phyloP scores from a whole-genome alignment of 2,329 filamentous ascomycete genomes.

The Aureobasidium namibiae region DNA sequence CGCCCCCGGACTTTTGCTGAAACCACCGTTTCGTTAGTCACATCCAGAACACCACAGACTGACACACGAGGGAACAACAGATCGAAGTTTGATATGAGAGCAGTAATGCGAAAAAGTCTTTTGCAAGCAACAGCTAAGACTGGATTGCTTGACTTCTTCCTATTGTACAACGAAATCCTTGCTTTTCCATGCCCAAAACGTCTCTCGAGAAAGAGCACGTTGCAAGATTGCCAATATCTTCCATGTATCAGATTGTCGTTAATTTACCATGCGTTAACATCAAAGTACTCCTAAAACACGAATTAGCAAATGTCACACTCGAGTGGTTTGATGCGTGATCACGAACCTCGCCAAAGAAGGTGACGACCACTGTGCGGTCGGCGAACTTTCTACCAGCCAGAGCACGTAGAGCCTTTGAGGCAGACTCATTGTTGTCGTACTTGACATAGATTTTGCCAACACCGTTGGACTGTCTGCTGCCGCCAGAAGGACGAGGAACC shows the following conservation, averaged over 20 bases:
- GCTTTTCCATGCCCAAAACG: constrained; percentile 7
- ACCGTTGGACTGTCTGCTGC: constrained; percentile 73
- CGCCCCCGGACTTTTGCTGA: constrained; percentile 10
- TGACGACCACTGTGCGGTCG: constrained; percentile 90
- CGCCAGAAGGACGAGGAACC: constrained; percentile 77
- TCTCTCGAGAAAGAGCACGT: constrained; percentile 5
- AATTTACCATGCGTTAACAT: constrained; percentile 74
- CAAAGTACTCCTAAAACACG: constrained; percentile 71
- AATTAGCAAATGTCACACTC: neutral
- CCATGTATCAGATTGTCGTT: constrained; percentile 7
- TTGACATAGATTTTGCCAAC: constrained; percentile 98
- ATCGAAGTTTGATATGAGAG: neutral
- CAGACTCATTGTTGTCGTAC: constrained; percentile 68
- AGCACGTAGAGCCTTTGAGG: constrained; percentile 77
- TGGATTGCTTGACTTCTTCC: neutral
- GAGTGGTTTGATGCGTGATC: neutral
- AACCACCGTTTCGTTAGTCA: neutral
- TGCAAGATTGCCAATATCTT: constrained; percentile 7
- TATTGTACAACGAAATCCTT: constrained; percentile 6
- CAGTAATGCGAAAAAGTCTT: neutral
- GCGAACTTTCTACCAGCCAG: constrained; percentile 93
- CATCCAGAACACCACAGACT: neutral
- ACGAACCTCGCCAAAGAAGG: constrained; percentile 85
- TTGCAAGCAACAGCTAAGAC: constrained; percentile 2
- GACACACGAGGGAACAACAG: neutral